These are phyloP conservation scores for Hypocreales sp. DNA, from an alignment of 2,329 filamentous ascomycete species.

Conservation along the genomic window DNA sequence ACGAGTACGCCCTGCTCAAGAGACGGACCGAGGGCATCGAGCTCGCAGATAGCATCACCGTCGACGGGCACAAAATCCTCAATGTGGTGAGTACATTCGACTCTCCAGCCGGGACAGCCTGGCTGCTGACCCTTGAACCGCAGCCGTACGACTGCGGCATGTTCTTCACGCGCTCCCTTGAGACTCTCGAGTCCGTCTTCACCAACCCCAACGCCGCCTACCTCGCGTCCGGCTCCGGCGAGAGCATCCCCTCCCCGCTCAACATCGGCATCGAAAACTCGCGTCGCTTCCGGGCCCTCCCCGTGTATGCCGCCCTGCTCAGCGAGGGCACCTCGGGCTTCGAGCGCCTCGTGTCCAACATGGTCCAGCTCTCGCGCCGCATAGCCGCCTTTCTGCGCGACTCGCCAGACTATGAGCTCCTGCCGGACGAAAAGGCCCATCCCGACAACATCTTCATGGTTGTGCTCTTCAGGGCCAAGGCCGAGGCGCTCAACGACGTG, in stretches of 20 bases:
- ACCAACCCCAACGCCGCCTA: slow-evolving; percentile 79
- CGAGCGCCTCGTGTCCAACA: slow-evolving; percentile 50
- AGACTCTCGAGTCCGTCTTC: slow-evolving; percentile 48
- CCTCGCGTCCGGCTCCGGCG: slow-evolving; percentile 30
- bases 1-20: slow-evolving; percentile 39
- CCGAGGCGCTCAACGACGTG: slow-evolving; percentile 42
- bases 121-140: slow-evolving; percentile 3
- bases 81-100: slow-evolving; percentile 49
- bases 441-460: slow-evolving; percentile 42
- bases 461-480: slow-evolving; percentile 62
- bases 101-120: neutral
- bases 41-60: slow-evolving; percentile 73
- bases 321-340: slow-evolving; percentile 61
- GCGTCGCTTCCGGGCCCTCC: slow-evolving; percentile 77
- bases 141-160: slow-evolving; percentile 84
- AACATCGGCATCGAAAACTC: slow-evolving; percentile 88
- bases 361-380: slow-evolving; percentile 54
- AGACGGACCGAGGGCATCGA: slow-evolving; percentile 48
- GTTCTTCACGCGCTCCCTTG: slow-evolving; percentile 58
- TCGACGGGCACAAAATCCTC: slow-evolving; percentile 81
- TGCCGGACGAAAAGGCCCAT: slow-evolving; percentile 34
- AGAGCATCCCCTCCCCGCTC: slow-evolving; percentile 57
- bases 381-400: slow-evolving; percentile 49
- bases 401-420: slow-evolving; percentile 47
- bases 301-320: slow-evolving; percentile 66